These are phyloP conservation scores for Tricholomella constricta DNA, from an alignment of 768 basidiomycete genomes.

Conservation along the genomic window DNA sequence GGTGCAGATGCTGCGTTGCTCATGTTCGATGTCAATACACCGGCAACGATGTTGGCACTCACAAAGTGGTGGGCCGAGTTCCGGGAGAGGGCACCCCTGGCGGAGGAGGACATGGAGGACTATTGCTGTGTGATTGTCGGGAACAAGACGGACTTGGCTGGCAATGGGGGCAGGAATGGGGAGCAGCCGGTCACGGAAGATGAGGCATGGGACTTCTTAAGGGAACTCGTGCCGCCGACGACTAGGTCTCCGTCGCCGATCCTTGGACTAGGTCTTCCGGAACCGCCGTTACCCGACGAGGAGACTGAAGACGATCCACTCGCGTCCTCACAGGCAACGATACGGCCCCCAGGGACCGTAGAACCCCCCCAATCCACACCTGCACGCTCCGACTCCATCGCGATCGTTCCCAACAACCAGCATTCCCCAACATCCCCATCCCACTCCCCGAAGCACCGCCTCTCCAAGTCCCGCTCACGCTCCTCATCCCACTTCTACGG, in stretches of 20 bases:
- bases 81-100: slow-evolving; percentile 61
- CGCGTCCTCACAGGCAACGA: slow-evolving; percentile 22
- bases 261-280: slow-evolving; percentile 6
- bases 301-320: slow-evolving; percentile 17
- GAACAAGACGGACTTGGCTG: slow-evolving; percentile 72
- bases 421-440: slow-evolving; percentile 26
- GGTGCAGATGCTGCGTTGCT: slow-evolving; percentile 82
- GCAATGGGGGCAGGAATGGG: slow-evolving; percentile 18
- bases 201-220: slow-evolving; percentile 56
- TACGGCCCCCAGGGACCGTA: slow-evolving; percentile 15
- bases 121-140: slow-evolving; percentile 79
- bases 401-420: slow-evolving; percentile 31
- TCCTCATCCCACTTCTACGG: slow-evolving; percentile 43
- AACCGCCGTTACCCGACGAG: neutral
- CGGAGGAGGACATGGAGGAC: slow-evolving; percentile 59
- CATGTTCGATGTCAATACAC: slow-evolving; percentile 77
- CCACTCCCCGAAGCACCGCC: slow-evolving; percentile 30
- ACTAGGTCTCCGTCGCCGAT: slow-evolving; percentile 18
- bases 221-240: slow-evolving; percentile 54
- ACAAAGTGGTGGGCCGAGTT: slow-evolving; percentile 83
- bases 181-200: slow-evolving; percentile 31
- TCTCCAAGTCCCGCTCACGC: slow-evolving; percentile 47
- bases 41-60: slow-evolving; percentile 59
- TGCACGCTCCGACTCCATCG: slow-evolving; percentile 22
- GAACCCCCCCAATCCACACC: slow-evolving; percentile 16